Percentiles rank a stretch among this genome's conserved stretches.
Evolutionary conservation across 495 filamentous ascomycete species (phyloP).

Genomic region (Lasiosphaeris hirsuta): DNA sequence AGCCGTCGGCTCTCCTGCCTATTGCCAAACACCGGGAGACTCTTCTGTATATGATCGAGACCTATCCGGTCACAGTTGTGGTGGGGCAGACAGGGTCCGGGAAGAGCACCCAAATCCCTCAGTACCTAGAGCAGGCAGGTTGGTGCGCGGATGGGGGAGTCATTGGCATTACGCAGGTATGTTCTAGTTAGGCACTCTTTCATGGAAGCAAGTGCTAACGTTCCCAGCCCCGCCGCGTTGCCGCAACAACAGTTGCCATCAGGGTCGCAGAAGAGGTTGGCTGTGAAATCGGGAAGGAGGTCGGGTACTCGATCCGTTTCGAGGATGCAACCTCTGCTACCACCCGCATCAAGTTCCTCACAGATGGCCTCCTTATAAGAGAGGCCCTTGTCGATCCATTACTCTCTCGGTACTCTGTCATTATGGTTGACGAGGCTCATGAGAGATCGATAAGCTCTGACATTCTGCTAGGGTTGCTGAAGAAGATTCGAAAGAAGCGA

Average conservation of each 20-base stretch:
- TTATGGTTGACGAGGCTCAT: constrained; percentile 99
- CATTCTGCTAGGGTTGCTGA: constrained; percentile 86
- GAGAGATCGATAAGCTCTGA: constrained; percentile 94
- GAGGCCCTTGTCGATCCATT: constrained; percentile 93
- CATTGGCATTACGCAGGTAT: constrained; percentile 88
- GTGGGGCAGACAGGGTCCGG: constrained; percentile 89
- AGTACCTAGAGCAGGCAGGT: constrained; percentile 82
- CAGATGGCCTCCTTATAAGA: constrained; percentile 89
- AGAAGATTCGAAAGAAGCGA: constrained; percentile 83
- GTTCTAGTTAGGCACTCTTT: constrained; percentile 16
- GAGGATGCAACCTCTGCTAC: constrained; percentile 88
- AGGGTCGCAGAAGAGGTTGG: constrained; percentile 93
- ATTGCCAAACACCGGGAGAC: constrained; percentile 71
- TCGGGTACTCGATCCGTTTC: constrained; percentile 95
- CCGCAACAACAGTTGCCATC: constrained; percentile 86
- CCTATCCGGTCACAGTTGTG: constrained; percentile 75
- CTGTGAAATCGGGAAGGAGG: constrained; percentile 86
- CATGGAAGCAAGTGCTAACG: constrained; percentile 15
- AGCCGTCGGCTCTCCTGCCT: constrained; percentile 70
- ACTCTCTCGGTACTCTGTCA: constrained; percentile 87
- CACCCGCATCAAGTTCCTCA: constrained; percentile 93
- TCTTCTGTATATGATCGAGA: constrained; percentile 74
- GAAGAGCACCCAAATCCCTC: constrained; percentile 86
- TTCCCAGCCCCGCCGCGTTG: constrained; percentile 78
- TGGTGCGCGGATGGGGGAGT: constrained; percentile 80